Conservation (phyloP, 192 early-diverging fungal species). For the Paraglomus occultum region DNA sequence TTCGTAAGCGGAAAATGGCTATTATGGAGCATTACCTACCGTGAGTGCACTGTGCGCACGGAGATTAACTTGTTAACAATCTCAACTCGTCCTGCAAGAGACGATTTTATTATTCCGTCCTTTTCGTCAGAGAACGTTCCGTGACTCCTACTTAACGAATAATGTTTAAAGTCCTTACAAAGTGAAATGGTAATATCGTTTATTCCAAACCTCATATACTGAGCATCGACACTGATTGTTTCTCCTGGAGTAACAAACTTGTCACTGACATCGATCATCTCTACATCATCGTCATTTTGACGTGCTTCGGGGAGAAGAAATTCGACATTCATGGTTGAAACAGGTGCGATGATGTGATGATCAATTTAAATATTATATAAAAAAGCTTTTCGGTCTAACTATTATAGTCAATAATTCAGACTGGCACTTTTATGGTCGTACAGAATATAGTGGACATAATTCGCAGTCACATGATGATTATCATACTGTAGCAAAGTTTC, state of each 20-base stretch:
- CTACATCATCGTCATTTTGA: slow-evolving; percentile 8
- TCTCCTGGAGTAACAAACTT: slow-evolving; percentile 75
- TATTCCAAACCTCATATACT: slow-evolving; percentile 65
- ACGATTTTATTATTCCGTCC: slow-evolving; percentile 64
- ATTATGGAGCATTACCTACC: slow-evolving; percentile 40
- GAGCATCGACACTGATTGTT: slow-evolving; percentile 65
- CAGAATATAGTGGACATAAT: no score
- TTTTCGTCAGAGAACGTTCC: slow-evolving; percentile 80
- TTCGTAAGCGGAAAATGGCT: no score
- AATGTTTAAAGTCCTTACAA: neutral
- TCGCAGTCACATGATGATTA: no score
- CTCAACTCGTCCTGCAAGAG: slow-evolving; percentile 88
- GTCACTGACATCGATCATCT: neutral
- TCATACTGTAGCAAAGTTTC: no score
- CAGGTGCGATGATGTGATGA: no score
- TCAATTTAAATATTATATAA: no score
- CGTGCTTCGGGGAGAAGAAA: slow-evolving; percentile 6
- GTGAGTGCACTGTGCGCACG: slow-evolving; percentile 80
- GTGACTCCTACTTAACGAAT: slow-evolving; percentile 61
- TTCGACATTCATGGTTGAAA: slow-evolving; percentile 14
- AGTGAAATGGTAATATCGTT: neutral
- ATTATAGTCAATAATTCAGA: no score
- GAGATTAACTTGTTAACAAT: slow-evolving; percentile 96
- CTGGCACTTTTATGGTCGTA: no score
- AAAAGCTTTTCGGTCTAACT: no score